These are phyloP conservation scores for Yarrowia sp. DNA, from an alignment of 805 yeast genomes.

Conservation along the genomic window DNA sequence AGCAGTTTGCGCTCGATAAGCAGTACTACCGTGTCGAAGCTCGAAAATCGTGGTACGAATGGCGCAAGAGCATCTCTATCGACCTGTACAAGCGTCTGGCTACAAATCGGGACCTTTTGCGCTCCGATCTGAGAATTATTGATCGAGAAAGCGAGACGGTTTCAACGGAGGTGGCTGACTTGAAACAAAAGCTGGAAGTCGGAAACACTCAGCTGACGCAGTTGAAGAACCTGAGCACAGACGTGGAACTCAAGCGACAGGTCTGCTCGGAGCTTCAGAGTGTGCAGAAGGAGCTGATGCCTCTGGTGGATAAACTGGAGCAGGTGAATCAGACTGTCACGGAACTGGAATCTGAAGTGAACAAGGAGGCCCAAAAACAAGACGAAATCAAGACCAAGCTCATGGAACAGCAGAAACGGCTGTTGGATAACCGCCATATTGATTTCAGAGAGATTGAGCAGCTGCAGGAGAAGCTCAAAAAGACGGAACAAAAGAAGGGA, in stretches of 20 bases:
- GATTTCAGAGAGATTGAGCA: constrained; percentile 19
- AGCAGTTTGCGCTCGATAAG: constrained; percentile 34
- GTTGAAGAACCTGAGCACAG: constrained; percentile 18
- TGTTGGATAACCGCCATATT: constrained; percentile 12
- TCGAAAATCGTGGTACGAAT: constrained; percentile 27
- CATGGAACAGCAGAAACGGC: constrained; percentile 7
- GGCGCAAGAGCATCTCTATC: constrained; percentile 28
- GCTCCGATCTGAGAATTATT: background rate
- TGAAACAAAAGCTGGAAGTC: background rate
- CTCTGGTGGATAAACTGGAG: constrained; percentile 15
- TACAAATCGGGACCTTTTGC: background rate
- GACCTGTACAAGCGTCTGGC: constrained; percentile 19
- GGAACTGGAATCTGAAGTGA: background rate
- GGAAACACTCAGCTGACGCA: background rate
- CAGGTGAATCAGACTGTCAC: constrained; percentile 5
- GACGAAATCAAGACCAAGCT: constrained; percentile 2
- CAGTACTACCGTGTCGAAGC: constrained; percentile 29
- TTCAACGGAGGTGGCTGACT: background rate
- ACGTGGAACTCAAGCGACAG: constrained; percentile 21
- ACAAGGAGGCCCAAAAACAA: constrained; percentile 2
- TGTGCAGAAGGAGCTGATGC: background rate
- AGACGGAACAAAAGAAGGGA: background rate
- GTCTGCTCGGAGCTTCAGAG: background rate
- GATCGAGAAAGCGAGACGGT: constrained; percentile 8
- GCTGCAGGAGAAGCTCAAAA: constrained; percentile 11